Percentiles rank a stretch among this genome's conserved stretches.
Conservation (phyloP, 768 basidiomycete genomes). For the Gautieria morchelliformis region DNA sequence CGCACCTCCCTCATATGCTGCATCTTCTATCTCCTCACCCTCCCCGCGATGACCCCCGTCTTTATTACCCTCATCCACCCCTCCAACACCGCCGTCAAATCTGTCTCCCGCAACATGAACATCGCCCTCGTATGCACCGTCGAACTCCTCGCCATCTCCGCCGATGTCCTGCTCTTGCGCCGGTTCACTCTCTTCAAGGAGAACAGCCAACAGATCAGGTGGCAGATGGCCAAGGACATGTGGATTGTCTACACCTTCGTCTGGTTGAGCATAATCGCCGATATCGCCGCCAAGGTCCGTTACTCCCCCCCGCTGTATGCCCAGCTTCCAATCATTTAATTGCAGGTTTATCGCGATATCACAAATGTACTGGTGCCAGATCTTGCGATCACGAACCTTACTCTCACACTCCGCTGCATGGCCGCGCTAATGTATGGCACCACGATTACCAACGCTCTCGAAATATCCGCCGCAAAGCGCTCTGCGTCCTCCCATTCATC, state of each 20-base stretch:
- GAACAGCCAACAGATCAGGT: background rate
- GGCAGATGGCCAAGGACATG: background rate
- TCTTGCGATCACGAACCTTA: background rate
- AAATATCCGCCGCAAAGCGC: background rate
- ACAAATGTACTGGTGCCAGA: background rate
- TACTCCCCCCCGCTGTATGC: background rate
- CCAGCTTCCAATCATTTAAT: background rate
- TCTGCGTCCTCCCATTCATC: background rate
- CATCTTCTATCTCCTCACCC: background rate
- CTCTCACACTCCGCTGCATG: background rate
- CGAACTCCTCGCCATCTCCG: background rate
- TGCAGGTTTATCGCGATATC: background rate
- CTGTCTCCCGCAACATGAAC: background rate
- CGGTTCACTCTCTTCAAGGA: background rate
- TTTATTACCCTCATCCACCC: background rate
- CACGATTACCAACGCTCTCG: background rate
- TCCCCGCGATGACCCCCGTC: background rate
- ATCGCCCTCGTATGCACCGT: background rate
- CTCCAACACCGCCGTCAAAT: background rate
- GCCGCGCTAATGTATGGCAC: background rate
- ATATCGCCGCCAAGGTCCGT: background rate
- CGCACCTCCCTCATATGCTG: background rate
- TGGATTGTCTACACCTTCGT: background rate
- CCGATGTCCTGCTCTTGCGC: background rate
- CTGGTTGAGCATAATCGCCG: background rate